These are phyloP conservation scores for Rhodotorula sp. DNA, from an alignment of 1,284 basidiomycete species.

Conservation along the genomic window DNA sequence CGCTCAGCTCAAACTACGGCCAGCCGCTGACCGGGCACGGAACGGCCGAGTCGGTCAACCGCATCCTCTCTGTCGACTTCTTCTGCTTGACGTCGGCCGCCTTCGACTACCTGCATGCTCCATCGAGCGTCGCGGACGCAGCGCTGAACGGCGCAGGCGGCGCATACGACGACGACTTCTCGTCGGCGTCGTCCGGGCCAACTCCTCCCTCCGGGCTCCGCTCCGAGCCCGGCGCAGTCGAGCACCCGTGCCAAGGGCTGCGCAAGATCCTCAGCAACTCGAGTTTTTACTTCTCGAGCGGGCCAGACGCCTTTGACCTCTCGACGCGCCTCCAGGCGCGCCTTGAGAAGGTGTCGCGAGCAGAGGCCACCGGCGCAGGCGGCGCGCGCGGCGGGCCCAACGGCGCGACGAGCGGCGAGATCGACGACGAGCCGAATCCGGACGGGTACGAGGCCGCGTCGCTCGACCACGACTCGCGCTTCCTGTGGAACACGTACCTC, in stretches of 20 bases:
- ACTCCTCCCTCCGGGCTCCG: conserved; percentile 38
- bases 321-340: conserved; percentile 74
- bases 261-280: conserved; percentile 89
- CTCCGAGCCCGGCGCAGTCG: conserved; percentile 56
- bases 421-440: conserved; percentile 46
- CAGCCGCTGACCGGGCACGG: conserved; percentile 26
- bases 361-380: conserved; percentile 63
- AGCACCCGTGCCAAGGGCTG: conserved; percentile 87
- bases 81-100: conserved; percentile 53
- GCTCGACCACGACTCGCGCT: conserved; percentile 42
- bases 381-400: conserved; percentile 60
- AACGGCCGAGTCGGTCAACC: conserved; percentile 49
- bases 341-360: conserved; percentile 51
- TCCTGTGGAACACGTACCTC: conserved; percentile 59
- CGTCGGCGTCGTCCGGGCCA: conserved; percentile 21
- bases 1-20: conserved; percentile 59
- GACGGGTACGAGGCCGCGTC: conserved; percentile 25
- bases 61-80: conserved; percentile 54
- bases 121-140: conserved; percentile 22
- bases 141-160: neutral
- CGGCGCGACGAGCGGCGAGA: conserved; percentile 58
- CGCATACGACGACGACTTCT: neutral
- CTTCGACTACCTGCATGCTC: conserved; percentile 26
- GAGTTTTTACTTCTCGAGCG: conserved; percentile 88
- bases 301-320: conserved; percentile 70